Base-by-base conservation (phyloP, 2,329 filamentous ascomycete genomes). In the Tolypocladium ovalisporum region DNA sequence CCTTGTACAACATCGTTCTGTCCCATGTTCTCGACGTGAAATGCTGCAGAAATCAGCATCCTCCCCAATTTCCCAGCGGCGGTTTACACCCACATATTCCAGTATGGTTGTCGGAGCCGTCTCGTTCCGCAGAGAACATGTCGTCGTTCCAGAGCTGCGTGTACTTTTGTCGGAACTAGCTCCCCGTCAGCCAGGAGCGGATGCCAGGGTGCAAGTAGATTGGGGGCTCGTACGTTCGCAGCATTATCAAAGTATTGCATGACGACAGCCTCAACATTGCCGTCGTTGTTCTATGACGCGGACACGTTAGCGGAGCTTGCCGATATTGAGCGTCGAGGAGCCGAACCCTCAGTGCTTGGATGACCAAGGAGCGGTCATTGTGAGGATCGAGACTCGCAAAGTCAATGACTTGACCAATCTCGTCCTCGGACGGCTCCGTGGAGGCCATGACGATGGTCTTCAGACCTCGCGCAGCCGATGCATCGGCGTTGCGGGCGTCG, bases 1-100 rank as follows among this genome's bases (percentile, higher is more conserved):
- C 76, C 75, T 49, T 76, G 73, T 36, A 79, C 73, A 39, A 76
- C 65, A 39, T 66, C 66, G 59, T 68, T 70, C 57, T 77, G 75
- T 62, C 78, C 77, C 49, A 78, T 71, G 9, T 77, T 74, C 59
- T 85, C 80, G 59, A 85, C 78, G 61, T 79, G 77, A 65, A 84
- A 85, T 19, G 79, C 80, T 79, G 62, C 59, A 15, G 54, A 24
- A 51, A 62, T 70, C 55, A 69, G 68, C 55, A 13, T 63, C 19
- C n/a, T 8, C 9, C 32, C 19, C 19, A 15, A 54, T 35, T 3
- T 9, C 12, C 44, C 1, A n/a, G 7, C 13, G 49, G 32, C 27
- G 5, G 34, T n/a, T n/a, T n/a, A 29, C 57, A 61, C 76, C 62
- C 65, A 81, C 79, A 75, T 60, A 77, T 76, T 47, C 74, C 75